Base-by-base conservation (phyloP, 306 rosid genomes). In the Sesbania bispinosa region DNA sequence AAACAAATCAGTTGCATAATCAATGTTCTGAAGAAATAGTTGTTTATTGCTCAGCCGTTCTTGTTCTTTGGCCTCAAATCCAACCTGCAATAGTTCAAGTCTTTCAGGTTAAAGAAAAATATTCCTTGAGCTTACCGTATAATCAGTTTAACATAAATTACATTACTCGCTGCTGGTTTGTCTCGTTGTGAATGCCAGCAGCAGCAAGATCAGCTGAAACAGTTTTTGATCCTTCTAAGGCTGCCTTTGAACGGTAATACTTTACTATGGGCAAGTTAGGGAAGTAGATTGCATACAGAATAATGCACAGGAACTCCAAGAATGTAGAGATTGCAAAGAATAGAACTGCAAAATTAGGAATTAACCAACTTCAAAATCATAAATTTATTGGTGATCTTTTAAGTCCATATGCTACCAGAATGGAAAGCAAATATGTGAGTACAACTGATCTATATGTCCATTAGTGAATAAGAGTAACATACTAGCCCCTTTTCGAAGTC, bases 401-500 rank as follows among this genome's bases (percentile, higher is more conserved):
- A 35, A 51, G 4, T 35, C 24, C 36, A 68, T 18, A 21, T 50
- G 36, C 21, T 13, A 23, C 20, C 36, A 68, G 23, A 33, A 62
- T 29, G 32, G 11, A 51, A 48, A 47, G 36, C 20, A 50, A 47
- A 20, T 60, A 33, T 20, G 13, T 2, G 9, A 48, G 38, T 32
- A 27, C 48, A 72, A 19, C 18, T 10, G 32, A 58, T 42, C 7
- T 7, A 20, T 2, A 15, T 20, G 6, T 1, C 7, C 9, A 19
- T 21, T 32, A 8, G 4, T 20, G 63, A 75, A 23, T 52, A 15
- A 38, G 43, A 43, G 74, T 11, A 14, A 63, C 94, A 7, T 86
- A 92, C 96, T 67, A 14, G 92, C 77, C 10, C 98, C 94, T 61
- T 81, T 92, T 53, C 90, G 94, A 81, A 92, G 96, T 20, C 98